Base-by-base conservation (phyloP, 805 yeast genomes). In the Lachancea waltii region DNA sequence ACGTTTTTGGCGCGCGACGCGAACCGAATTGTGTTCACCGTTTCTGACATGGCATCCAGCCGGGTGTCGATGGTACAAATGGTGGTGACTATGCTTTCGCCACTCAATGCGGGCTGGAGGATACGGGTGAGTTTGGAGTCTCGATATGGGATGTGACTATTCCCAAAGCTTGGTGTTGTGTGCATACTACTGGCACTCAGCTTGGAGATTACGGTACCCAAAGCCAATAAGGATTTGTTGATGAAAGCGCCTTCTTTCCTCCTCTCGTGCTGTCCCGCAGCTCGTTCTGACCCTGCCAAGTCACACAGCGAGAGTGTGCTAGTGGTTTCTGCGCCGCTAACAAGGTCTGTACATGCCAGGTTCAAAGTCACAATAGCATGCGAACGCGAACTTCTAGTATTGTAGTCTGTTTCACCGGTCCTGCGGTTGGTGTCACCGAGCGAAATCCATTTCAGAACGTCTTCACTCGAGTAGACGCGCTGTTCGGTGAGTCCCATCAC, bases 271-370 rank as follows among this genome's bases (percentile, higher is more conserved):
- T 65, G 66, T 1, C 58, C 56, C 0, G 84, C 69, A 0, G 94
- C 95, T 36, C 83, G 73, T 62, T 90, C 98, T n/a, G 95, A 83
- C 20, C 98, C 98, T 0, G 98, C 98, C 53, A 90, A 71, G 63
- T 90, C 98, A 65, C 97, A 90, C 40, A 90, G 68, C 23, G 90
- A 85, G 22, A 90, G 72, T 0, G 86, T 78, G 24, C 87, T 72
- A 26, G 67, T 60, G 11, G 61, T 63, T 22, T 57, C 57, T n/a
- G 46, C 42, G 4, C 68, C 70, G 9, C 66, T 60, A 0, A 52
- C 45, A 9, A 64, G 38, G 55, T 72, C 73, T 2, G 69, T 64
- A 4, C 67, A 58, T 3, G 65, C 65, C 13, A 90, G 55, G 41
- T 77, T 67, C 15, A 92, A 69, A 56, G 84, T 79, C 6, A 90